Evolutionary conservation across 108 stramenopile species (phyloP).

Genomic region (Cyclotella choctawhatcheeana): DNA sequence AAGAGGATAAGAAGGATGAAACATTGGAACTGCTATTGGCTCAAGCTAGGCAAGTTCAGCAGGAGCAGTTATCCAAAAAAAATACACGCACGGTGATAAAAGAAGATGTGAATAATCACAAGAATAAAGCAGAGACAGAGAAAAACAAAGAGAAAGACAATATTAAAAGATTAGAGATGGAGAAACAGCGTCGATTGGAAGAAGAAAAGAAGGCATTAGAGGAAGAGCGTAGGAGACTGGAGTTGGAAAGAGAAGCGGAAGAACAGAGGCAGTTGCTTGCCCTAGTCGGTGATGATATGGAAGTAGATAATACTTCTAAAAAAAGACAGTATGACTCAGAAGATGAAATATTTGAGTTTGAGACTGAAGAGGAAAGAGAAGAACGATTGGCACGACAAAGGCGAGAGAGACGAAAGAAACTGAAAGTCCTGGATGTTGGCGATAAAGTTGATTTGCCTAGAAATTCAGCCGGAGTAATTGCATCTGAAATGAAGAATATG

Average conservation of each 20-base stretch:
- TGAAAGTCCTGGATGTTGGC: constrained; percentile 6
- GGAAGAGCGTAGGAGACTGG: constrained; percentile 30
- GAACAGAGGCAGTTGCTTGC: constrained; percentile 46
- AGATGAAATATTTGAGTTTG: constrained; percentile 37
- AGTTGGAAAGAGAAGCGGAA: constrained; percentile 36
- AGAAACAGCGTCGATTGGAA: constrained; percentile 10
- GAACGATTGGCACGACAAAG: constrained; percentile 49
- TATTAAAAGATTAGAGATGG: constrained; percentile 5
- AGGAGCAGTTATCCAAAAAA: constrained; percentile 14
- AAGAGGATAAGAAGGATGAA: constrained; percentile 22
- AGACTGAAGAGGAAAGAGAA: constrained; percentile 57
- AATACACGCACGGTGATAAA: not conserved
- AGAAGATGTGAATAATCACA: not conserved
- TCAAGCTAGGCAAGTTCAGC: constrained; percentile 40
- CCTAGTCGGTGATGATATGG: constrained; percentile 32
- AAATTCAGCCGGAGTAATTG: constrained; percentile 41
- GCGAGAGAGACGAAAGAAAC: constrained; percentile 41
- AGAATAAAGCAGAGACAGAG: not conserved
- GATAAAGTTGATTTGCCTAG: constrained; percentile 32
- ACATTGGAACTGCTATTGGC: constrained; percentile 42
- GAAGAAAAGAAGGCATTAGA: constrained; percentile 25
- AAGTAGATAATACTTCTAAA: not conserved
- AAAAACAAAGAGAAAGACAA: not conserved
- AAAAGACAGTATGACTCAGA: not conserved
- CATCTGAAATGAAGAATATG: constrained; percentile 27